These are phyloP conservation scores for Sechiopsis laciniata DNA, from an alignment of 306 rosid genomes.

Conservation along the genomic window DNA sequence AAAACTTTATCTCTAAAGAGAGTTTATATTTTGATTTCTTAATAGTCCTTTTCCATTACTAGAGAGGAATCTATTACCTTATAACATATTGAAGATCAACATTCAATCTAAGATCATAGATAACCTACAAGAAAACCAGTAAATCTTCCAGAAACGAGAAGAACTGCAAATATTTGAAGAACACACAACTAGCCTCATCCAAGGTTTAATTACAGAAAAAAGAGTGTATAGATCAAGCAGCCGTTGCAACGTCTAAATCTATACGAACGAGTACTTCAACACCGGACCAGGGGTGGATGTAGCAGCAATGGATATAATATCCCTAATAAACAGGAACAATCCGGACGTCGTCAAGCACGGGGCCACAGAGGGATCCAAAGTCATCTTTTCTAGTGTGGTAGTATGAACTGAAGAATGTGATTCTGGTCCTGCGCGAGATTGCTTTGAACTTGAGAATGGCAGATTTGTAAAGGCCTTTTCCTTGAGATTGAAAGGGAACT, in stretches of 20 bases:
- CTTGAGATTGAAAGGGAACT: conserved; percentile 68
- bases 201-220: conserved; percentile 16
- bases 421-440: conserved; percentile 50
- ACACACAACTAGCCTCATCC: neutral
- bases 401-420: conserved; percentile 84
- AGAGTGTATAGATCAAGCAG: neutral
- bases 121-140: conserved; percentile 10
- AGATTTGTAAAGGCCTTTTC: conserved; percentile 53
- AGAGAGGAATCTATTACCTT: neutral
- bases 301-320: neutral
- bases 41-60: neutral
- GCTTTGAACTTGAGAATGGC: conserved; percentile 69
- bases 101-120: conserved; percentile 8
- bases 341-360: conserved; percentile 63
- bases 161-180: neutral
- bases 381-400: conserved; percentile 79
- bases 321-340: conserved; percentile 44
- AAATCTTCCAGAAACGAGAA: neutral
- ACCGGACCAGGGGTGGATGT: neutral
- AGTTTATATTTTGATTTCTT: conserved; percentile 2
- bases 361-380: conserved; percentile 88
- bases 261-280: neutral
- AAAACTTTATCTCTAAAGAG: neutral
- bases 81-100: conserved; percentile 5
- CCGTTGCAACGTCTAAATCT: conserved; percentile 17